Evolutionary conservation across 768 basidiomycete genomes (phyloP).

Genomic region (Russula brevipes): DNA sequence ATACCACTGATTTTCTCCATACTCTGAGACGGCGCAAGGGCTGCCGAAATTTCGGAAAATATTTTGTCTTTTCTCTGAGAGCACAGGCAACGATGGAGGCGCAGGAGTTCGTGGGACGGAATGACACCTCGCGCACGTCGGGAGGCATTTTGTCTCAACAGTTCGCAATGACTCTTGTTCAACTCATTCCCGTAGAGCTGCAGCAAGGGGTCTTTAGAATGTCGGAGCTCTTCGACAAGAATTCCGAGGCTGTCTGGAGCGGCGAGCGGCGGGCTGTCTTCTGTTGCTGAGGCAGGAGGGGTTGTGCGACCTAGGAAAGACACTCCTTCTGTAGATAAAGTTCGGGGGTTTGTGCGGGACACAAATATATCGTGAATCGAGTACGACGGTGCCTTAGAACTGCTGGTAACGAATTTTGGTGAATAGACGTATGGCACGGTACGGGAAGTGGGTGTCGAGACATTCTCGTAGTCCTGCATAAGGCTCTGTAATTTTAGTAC

Average conservation of each 20-base stretch:
- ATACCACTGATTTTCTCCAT: not conserved
- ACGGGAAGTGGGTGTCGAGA: not conserved
- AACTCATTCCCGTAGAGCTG: constrained; percentile 10
- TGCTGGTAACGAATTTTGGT: not conserved
- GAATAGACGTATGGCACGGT: not conserved
- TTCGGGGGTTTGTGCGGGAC: not conserved
- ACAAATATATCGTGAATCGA: not conserved
- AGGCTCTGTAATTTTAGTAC: constrained; percentile 1
- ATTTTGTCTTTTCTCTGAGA: not conserved
- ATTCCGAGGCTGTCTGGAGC: not conserved
- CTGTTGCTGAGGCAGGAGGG: not conserved
- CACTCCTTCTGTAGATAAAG: not conserved
- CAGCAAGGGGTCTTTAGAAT: not conserved
- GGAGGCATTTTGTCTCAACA: not conserved
- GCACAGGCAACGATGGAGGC: not conserved
- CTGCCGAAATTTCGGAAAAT: not conserved
- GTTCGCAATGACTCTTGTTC: not conserved
- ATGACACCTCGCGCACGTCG: not conserved
- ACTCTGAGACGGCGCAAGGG: constrained; percentile 1
- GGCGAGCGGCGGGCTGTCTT: not conserved
- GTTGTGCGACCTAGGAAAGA: not conserved
- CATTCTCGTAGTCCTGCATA: not conserved
- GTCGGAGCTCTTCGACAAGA: constrained; percentile 3
- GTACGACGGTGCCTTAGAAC: not conserved
- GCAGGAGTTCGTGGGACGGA: not conserved